These are phyloP conservation scores for Delonix regia DNA, from an alignment of 306 rosid species.

Conservation along the genomic window DNA sequence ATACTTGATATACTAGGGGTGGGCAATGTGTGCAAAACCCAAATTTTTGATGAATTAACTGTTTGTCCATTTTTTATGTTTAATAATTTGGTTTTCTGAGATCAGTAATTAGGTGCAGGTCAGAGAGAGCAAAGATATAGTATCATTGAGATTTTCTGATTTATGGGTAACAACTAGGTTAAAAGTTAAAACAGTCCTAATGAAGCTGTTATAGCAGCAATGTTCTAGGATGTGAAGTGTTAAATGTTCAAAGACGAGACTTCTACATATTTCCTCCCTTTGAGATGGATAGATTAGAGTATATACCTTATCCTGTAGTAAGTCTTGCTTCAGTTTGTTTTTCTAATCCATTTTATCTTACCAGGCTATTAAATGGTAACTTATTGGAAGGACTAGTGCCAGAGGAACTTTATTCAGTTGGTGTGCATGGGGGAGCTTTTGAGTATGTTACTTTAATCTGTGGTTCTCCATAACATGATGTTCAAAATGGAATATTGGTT, in stretches of 20 bases:
- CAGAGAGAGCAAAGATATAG: not conserved
- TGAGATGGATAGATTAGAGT: conserved; percentile 7
- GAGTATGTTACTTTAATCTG: conserved; percentile 62
- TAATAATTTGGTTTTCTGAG: not conserved
- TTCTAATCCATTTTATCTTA: conserved; percentile 35
- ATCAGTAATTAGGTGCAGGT: not conserved
- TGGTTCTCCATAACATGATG: conserved; percentile 4
- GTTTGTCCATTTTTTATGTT: not conserved
- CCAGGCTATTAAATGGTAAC: conserved; percentile 84
- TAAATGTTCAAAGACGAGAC: conserved; percentile 3
- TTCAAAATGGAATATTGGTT: conserved; percentile 15
- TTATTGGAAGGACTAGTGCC: conserved; percentile 85
- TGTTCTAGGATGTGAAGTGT: not conserved
- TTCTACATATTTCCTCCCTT: not conserved
- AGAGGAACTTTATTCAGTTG: conserved; percentile 79
- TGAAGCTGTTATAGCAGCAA: conserved; percentile 18
- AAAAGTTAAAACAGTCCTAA: not conserved
- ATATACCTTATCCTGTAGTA: not conserved
- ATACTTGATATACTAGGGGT: not conserved
- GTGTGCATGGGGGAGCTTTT: conserved; percentile 95
- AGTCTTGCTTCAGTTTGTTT: conserved; percentile 22
- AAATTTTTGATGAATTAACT: not conserved
- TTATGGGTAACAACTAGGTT: not conserved
- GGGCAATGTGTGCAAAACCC: not conserved
- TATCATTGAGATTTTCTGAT: not conserved